Base-by-base conservation (phyloP, 192 early-diverging fungal genomes). In the Coemansia sp. region DNA sequence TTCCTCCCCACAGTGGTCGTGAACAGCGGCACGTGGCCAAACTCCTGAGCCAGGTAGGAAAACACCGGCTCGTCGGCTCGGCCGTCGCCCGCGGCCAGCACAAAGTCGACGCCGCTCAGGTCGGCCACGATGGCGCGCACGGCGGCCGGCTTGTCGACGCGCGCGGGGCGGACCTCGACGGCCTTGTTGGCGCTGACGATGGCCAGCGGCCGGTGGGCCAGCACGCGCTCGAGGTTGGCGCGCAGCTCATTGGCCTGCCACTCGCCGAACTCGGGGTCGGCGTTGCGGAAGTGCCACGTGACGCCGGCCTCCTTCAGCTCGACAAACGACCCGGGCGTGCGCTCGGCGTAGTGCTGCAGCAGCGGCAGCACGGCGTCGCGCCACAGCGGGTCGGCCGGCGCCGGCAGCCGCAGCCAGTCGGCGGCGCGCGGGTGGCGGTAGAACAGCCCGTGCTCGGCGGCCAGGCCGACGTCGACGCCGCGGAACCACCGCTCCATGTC, bases 231-330 rank as follows among this genome's bases (percentile, higher is more conserved):
- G 37, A 99, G 70, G 74, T 99, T 99, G 62, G 95, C 89, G 64
- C 96, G 93, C 37, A 99, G 86, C 79, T 99, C 98, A 43, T 93
- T 93, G 33, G 96, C 95, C 85, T 99, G 96, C 96, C 98, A 99
- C 39, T 84, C 80, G 4, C 96, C 96, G 85, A 96, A 97, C 77
- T 97, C 94, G 2, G 90, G 88, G 68, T 95, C 95, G 0, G 95
- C 93, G 76, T 93, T 93, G 52, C 94, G 88, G 77, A 98, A 99
- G 67, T 98, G 94, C 96, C 96, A 99, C 11, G 96, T 97, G 31
- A 99, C 61, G 66, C 96, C 97, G 57, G 98, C 90, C 74, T 99
- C 96, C 85, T 99, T 99, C 70, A 96, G 93, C 84, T 99, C 98
- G 76, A 99, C 94, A 61, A 94, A 97, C 16, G 90, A 91, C 2